Conservation (phyloP, 352 stramenopile species). For the Peronospora farinosa region DNA sequence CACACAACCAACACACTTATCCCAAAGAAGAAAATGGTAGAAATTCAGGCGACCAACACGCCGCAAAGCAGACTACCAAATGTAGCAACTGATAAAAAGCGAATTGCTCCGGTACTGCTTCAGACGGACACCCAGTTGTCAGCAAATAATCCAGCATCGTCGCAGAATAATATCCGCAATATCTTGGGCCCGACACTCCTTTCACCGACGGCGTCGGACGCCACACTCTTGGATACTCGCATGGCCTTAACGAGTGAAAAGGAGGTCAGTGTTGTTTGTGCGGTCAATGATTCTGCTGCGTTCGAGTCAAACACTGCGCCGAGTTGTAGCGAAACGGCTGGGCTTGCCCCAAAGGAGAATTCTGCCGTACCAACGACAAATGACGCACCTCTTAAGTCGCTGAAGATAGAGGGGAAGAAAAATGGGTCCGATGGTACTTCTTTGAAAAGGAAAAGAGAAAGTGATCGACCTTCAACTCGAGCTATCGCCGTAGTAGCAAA, state of each 20-base stretch:
- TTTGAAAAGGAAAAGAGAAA: conserved; percentile 68
- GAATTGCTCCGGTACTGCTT: conserved; percentile 50
- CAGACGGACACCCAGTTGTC: conserved; percentile 17
- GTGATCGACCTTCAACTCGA: conserved; percentile 25
- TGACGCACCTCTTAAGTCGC: conserved; percentile 8
- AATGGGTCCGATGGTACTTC: conserved; percentile 24
- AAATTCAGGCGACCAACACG: conserved; percentile 1
- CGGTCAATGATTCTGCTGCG: conserved; percentile 19
- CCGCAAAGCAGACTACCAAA: conserved; percentile 19
- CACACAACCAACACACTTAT: conserved; percentile 47
- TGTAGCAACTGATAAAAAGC: conserved; percentile 53
- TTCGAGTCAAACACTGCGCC: conserved; percentile 8
- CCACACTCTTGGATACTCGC: conserved; percentile 47
- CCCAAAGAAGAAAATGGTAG: conserved; percentile 55
- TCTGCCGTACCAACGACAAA: conserved; percentile 1
- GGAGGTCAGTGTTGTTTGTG: conserved; percentile 23
- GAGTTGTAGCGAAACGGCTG: conserved; percentile 8
- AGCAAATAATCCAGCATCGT: conserved; percentile 44
- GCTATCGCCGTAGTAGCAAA: conserved; percentile 28
- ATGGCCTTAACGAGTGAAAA: conserved; percentile 35
- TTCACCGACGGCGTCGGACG: conserved; percentile 45
- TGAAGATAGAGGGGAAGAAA: conserved; percentile 33
- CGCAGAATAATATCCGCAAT: conserved; percentile 77
- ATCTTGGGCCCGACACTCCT: conserved; percentile 55
- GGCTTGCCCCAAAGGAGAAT: conserved; percentile 9